Conservation (phyloP, 176 grass and related monocot genomes). For the Bonia amplexicaulis region DNA sequence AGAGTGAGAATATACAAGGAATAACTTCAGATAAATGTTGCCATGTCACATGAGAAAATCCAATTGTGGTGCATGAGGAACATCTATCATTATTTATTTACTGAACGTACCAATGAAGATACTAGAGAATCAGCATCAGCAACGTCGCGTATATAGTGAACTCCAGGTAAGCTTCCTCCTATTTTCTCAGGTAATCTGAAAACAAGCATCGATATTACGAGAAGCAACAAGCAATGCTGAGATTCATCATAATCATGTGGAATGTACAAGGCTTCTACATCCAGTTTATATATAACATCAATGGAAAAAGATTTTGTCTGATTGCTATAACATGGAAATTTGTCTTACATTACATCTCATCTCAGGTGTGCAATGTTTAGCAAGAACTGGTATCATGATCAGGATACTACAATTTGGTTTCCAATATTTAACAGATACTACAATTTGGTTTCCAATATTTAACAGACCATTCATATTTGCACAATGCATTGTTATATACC, state of each 20-base stretch:
- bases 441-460: slow-evolving; percentile 11
- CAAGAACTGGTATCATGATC: neutral
- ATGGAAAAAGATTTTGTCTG: neutral
- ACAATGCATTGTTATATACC: slow-evolving; percentile 40
- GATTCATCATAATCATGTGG: neutral
- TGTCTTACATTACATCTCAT: neutral
- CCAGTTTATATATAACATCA: neutral
- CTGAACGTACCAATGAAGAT: slow-evolving; percentile 73
- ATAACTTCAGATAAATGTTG: neutral
- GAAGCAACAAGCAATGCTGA: neutral
- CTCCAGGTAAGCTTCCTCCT: slow-evolving; percentile 71
- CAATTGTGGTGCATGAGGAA: neutral
- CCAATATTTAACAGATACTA: neutral
- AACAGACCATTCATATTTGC: neutral
- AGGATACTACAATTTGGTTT: neutral
- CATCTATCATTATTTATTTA: neutral
- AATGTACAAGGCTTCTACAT: neutral
- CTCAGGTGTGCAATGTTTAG: neutral
- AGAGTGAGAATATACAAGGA: neutral
- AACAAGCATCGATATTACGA: slow-evolving; percentile 16
- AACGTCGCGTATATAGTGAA: slow-evolving; percentile 88
- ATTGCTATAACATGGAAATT: neutral
- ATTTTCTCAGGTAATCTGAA: slow-evolving; percentile 87
- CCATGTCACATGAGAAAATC: neutral
- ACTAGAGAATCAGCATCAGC: slow-evolving; percentile 88